phyloP scores from a whole-genome alignment of 805 yeast species.

The Saccharomycopsis sp. region DNA sequence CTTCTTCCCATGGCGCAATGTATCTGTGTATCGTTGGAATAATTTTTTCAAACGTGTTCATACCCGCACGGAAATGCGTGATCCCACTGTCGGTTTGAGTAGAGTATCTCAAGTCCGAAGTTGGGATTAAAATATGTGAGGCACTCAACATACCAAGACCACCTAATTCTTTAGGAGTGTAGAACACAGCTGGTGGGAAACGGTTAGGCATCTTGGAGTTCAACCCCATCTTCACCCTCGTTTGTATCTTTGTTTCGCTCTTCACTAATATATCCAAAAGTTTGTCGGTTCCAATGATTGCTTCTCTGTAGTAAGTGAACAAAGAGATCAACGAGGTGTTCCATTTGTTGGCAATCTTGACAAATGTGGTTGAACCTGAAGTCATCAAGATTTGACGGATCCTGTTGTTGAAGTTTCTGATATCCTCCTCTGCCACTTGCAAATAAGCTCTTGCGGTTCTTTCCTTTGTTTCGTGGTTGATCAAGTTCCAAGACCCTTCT shows the following conservation, averaged over 20 bases:
- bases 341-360: constrained; percentile 93
- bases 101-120: constrained; percentile 86
- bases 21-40: constrained; percentile 93
- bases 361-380: constrained; percentile 90
- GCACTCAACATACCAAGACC: constrained; percentile 98
- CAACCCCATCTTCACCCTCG: constrained; percentile 86
- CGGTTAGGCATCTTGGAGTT: constrained; percentile 98
- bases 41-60: constrained; percentile 69
- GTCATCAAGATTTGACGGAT: constrained; percentile 89
- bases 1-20: constrained; percentile 94
- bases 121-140: constrained; percentile 89
- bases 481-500: constrained; percentile 90
- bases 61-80: constrained; percentile 89
- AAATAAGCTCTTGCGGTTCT: constrained; percentile 82
- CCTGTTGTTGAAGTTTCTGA: constrained; percentile 71
- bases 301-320: constrained; percentile 88
- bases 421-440: constrained; percentile 73
- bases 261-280: constrained; percentile 77
- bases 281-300: constrained; percentile 73
- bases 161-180: constrained; percentile 94
- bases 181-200: constrained; percentile 97
- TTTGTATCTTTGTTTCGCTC: constrained; percentile 89
- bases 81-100: constrained; percentile 90
- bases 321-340: constrained; percentile 81
- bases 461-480: constrained; percentile 63